phyloP scores from a whole-genome alignment of 495 filamentous ascomycete species.

The Podospora conica region DNA sequence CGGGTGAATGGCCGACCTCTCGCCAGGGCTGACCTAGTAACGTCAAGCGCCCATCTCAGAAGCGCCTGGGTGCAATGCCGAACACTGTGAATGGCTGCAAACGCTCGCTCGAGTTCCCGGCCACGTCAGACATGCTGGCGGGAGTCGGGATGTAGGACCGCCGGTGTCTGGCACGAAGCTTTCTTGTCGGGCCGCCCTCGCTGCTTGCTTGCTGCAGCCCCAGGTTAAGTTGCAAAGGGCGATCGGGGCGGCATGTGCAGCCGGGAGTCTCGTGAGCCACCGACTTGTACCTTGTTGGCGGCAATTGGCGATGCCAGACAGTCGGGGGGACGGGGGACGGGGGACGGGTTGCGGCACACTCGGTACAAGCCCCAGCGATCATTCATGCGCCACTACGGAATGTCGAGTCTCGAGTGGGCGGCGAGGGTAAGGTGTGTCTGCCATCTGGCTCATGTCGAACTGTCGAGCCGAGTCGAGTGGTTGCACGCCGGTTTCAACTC shows the following conservation, averaged over 20 bases:
- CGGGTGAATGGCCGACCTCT: constrained; percentile 8
- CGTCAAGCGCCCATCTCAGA: background rate
- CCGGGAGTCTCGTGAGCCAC: constrained; percentile 11
- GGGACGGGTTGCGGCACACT: background rate
- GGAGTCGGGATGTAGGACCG: background rate
- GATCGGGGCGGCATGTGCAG: constrained; percentile 9
- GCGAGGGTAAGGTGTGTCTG: background rate
- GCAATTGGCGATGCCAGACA: constrained; percentile 10
- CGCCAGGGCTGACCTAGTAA: constrained; percentile 6
- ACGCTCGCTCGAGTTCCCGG: constrained; percentile 6
- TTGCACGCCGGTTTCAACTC: background rate
- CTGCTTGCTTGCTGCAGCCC: background rate
- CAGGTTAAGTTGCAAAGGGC: background rate
- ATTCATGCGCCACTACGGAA: constrained; percentile 4
- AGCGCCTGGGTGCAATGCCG: background rate
- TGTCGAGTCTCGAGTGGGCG: background rate
- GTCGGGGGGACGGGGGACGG: background rate
- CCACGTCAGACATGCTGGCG: background rate
- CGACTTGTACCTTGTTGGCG: constrained; percentile 2
- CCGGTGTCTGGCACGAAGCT: background rate
- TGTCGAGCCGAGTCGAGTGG: background rate
- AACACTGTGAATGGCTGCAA: background rate
- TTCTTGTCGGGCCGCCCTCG: background rate
- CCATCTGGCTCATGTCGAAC: background rate
- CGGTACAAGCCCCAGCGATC: constrained; percentile 7